Conservation (phyloP, 495 filamentous ascomycete species). For the Annulohypoxylon nitens region DNA sequence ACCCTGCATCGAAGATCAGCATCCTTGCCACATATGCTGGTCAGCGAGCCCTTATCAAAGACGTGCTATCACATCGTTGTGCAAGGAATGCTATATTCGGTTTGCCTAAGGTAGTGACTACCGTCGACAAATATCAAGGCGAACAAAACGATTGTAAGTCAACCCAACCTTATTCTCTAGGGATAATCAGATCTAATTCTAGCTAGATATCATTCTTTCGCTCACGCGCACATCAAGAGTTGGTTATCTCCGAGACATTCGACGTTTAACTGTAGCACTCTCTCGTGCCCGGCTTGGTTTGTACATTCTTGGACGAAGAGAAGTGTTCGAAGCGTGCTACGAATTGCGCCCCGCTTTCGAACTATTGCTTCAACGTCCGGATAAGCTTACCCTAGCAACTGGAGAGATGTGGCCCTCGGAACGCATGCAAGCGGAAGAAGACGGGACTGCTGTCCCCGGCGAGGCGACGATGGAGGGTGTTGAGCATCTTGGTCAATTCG, state of each 20-base stretch:
- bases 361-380: conserved; percentile 74
- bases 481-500: conserved; percentile 96
- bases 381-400: conserved; percentile 82
- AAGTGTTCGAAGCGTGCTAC: conserved; percentile 88
- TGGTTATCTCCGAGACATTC: conserved; percentile 94
- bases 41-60: conserved; percentile 89
- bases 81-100: conserved; percentile 87
- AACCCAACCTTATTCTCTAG: not conserved
- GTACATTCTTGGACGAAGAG: conserved; percentile 91
- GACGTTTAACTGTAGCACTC: conserved; percentile 95
- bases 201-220: conserved; percentile 88
- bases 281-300: conserved; percentile 92
- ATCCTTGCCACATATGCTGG: conserved; percentile 96
- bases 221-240: conserved; percentile 87
- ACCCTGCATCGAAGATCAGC: conserved; percentile 90
- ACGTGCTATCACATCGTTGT: conserved; percentile 90
- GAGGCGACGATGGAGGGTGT: conserved; percentile 84
- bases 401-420: conserved; percentile 87
- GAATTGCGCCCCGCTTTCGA: conserved; percentile 91
- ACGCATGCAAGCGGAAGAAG: conserved; percentile 69
- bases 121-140: conserved; percentile 98
- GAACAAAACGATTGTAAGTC: conserved; percentile 98
- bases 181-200: conserved; percentile 44
- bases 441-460: conserved; percentile 62
- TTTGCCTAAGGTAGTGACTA: conserved; percentile 88